Evolutionary conservation across 2,329 filamentous ascomycete genomes (phyloP).

Genomic region (Gyromitra esculenta): DNA sequence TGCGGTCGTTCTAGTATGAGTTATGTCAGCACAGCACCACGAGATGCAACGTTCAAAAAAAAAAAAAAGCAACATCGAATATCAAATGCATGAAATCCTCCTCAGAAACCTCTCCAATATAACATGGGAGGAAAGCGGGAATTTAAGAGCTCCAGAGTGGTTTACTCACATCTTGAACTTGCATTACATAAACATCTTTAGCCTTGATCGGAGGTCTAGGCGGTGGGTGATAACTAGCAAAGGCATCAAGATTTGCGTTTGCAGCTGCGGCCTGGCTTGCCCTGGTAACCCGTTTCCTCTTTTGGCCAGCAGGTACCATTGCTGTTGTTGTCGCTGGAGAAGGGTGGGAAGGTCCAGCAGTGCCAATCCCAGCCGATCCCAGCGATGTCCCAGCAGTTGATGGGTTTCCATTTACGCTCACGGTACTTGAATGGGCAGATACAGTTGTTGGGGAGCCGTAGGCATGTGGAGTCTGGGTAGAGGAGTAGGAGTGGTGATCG

Average conservation of each 20-base stretch:
- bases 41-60: constrained; percentile 10
- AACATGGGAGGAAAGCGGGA: constrained; percentile 10
- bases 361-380: constrained; percentile 70
- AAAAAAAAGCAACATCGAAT: constrained; percentile 36
- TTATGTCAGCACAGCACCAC: constrained; percentile 46
- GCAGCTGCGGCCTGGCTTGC: constrained; percentile 56
- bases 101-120: not conserved
- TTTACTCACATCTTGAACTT: constrained; percentile 70
- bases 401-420: constrained; percentile 68
- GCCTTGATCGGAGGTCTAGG: constrained; percentile 91
- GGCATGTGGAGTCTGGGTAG: constrained; percentile 73
- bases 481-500: constrained; percentile 70
- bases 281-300: constrained; percentile 77
- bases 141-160: constrained; percentile 16
- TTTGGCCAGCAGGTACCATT: constrained; percentile 70
- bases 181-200: constrained; percentile 74
- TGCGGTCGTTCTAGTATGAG: constrained; percentile 44
- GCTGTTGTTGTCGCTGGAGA: constrained; percentile 44
- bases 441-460: constrained; percentile 75
- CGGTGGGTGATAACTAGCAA: constrained; percentile 83
- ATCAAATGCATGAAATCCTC: constrained; percentile 17
- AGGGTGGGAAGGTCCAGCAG: constrained; percentile 52
- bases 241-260: constrained; percentile 74
- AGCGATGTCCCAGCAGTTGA: constrained; percentile 91
- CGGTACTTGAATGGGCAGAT: constrained; percentile 85